Evolutionary conservation across 78 protist species (phyloP).

Genomic region (Isochrysis galbana): DNA sequence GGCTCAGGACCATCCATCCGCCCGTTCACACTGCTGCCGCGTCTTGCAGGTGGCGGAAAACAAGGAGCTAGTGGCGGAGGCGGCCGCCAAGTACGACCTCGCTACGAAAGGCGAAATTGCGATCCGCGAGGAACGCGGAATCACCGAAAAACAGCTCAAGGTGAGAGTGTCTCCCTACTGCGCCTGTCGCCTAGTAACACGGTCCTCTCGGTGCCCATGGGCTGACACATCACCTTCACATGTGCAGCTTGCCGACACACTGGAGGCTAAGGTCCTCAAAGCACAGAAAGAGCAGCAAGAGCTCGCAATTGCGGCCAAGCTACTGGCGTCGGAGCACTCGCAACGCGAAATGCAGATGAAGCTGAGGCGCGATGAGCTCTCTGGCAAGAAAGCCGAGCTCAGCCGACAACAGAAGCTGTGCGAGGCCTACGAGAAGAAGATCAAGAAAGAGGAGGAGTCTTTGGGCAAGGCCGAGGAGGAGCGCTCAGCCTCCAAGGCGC

Average conservation of each 20-base stretch:
- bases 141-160: background rate
- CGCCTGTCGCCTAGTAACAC: no score
- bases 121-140: background rate
- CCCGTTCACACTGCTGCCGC: no score
- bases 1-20: no score
- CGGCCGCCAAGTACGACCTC: background rate
- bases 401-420: background rate
- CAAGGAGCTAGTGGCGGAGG: background rate
- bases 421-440: conserved; percentile 3
- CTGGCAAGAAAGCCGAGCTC: background rate
- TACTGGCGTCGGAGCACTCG: conserved; percentile 27
- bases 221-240: no score
- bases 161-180: no score
- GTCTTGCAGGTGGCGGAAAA: background rate
- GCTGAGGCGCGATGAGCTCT: conserved; percentile 49
- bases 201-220: no score
- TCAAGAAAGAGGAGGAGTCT: background rate
- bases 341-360: conserved; percentile 43
- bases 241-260: background rate
- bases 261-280: background rate
- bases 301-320: background rate
- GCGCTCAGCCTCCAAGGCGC: background rate
- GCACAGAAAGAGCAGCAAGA: background rate
- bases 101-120: background rate
- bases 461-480: conserved; percentile 17